phyloP scores from a whole-genome alignment of 2,329 filamentous ascomycete species.

The Cercospora janseana region DNA sequence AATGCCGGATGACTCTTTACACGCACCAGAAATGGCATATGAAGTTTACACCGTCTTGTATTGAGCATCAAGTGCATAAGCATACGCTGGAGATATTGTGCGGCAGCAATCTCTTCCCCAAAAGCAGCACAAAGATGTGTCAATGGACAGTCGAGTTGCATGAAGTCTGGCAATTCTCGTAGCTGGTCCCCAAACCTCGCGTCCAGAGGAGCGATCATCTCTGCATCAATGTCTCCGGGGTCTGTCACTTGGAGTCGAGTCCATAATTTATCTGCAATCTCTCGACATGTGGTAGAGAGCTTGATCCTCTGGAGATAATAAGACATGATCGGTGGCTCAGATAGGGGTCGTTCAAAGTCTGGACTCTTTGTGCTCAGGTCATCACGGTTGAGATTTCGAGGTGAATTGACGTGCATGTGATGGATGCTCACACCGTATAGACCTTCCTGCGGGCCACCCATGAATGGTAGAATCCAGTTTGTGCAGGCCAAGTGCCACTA shows the following conservation, averaged over 20 bases:
- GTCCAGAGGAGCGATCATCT: constrained; percentile 25
- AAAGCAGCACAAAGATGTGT: constrained; percentile 17
- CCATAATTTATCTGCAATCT: constrained; percentile 40
- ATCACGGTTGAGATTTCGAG: constrained; percentile 45
- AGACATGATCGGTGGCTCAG: constrained; percentile 46
- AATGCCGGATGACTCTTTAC: constrained; percentile 22
- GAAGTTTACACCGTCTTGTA: constrained; percentile 31
- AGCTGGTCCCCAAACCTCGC: constrained; percentile 23
- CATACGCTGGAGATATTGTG: constrained; percentile 16
- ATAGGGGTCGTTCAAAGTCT: constrained; percentile 32
- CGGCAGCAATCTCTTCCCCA: constrained; percentile 7
- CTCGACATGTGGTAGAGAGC: constrained; percentile 43
- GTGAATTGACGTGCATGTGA: constrained; percentile 44
- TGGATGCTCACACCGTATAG: constrained; percentile 45
- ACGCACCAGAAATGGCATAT: constrained; percentile 33
- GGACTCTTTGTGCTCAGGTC: constrained; percentile 34
- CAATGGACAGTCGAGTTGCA: constrained; percentile 16
- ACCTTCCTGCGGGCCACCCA: constrained; percentile 47
- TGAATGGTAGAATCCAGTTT: constrained; percentile 38
- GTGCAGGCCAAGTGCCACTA: constrained; percentile 35
- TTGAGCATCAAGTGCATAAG: constrained; percentile 28
- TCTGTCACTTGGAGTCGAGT: constrained; percentile 28
- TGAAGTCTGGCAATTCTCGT: constrained; percentile 23
- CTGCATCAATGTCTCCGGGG: constrained; percentile 20
- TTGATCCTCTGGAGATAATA: constrained; percentile 47